These are phyloP conservation scores for Ophiostoma pallidulum DNA, from an alignment of 2,329 filamentous ascomycete species.

Conservation along the genomic window DNA sequence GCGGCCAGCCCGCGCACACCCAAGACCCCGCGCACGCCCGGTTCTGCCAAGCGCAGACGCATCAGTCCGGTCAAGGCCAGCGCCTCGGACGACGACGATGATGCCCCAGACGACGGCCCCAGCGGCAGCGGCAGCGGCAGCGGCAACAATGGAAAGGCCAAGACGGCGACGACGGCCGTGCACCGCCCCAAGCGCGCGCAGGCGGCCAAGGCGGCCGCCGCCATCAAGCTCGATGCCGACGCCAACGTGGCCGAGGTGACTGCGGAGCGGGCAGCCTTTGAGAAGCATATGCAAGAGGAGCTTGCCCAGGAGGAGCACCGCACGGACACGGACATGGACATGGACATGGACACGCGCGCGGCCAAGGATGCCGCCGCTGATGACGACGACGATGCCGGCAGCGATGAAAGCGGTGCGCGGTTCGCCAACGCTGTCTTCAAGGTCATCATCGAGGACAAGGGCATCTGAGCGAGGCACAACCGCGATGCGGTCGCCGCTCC, in stretches of 20 bases:
- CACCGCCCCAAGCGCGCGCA: slow-evolving; percentile 6
- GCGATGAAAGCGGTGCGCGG: no score
- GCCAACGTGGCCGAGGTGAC: background rate
- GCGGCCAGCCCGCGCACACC: background rate
- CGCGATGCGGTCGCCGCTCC: no score
- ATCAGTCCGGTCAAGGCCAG: slow-evolving; percentile 7
- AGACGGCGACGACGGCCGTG: background rate
- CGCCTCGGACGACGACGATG: background rate
- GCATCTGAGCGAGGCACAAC: no score
- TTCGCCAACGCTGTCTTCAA: no score
- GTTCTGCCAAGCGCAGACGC: slow-evolving; percentile 22
- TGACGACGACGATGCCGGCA: no score
- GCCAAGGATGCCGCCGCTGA: no score
- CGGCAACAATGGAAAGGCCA: background rate
- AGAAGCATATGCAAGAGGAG: background rate
- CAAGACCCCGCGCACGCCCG: slow-evolving; percentile 1
- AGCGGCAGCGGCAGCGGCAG: background rate
- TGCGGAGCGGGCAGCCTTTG: background rate
- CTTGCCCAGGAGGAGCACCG: background rate
- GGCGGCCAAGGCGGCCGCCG: slow-evolving; percentile 1
- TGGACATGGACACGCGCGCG: no score
- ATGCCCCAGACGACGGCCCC: background rate
- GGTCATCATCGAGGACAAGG: no score
- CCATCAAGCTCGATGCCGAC: slow-evolving; percentile 6
- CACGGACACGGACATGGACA: no score